These are phyloP conservation scores for Polychytrium aggregatum DNA, from an alignment of 192 early-diverging fungal genomes.

Conservation along the genomic window DNA sequence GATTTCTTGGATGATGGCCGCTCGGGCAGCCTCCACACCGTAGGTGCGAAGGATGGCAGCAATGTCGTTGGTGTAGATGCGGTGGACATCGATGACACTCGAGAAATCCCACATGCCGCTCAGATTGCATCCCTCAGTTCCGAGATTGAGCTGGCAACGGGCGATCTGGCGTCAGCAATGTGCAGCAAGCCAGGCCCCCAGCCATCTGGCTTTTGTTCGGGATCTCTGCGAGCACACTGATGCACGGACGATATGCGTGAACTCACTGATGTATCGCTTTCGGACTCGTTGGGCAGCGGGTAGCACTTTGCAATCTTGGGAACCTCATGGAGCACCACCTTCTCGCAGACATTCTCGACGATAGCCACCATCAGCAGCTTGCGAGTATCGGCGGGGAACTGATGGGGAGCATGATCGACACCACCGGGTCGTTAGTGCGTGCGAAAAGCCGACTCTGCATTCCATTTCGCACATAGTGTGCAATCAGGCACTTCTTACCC, in stretches of 20 bases:
- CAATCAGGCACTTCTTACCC: too few relatives aligned
- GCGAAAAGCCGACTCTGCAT: too few relatives aligned
- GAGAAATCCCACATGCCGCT: constrained; percentile 75
- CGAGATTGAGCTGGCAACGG: constrained; percentile 40
- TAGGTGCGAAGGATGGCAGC: constrained; percentile 84
- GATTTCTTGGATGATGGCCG: constrained; percentile 87
- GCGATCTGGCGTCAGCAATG: background rate
- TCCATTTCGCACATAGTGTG: too few relatives aligned
- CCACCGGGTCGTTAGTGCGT: background rate
- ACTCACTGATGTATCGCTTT: constrained; percentile 64
- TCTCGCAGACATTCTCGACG: constrained; percentile 63
- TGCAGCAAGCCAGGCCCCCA: too few relatives aligned
- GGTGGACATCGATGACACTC: constrained; percentile 67
- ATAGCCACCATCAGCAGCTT: constrained; percentile 92
- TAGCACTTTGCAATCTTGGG: constrained; percentile 69
- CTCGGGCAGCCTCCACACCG: constrained; percentile 95
- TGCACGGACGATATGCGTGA: too few relatives aligned
- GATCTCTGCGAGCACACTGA: too few relatives aligned
- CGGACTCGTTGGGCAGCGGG: constrained; percentile 65
- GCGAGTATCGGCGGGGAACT: constrained; percentile 78
- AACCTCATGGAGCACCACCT: constrained; percentile 76
- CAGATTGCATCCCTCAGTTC: constrained; percentile 87
- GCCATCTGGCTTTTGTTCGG: too few relatives aligned
- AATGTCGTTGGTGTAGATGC: constrained; percentile 94
- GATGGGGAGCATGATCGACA: background rate